Evolutionary conservation across 1,284 basidiomycete species (phyloP), one percentile per base, ranked within the genome.

Genomic region (Agroathelia rolfsii): DNA sequence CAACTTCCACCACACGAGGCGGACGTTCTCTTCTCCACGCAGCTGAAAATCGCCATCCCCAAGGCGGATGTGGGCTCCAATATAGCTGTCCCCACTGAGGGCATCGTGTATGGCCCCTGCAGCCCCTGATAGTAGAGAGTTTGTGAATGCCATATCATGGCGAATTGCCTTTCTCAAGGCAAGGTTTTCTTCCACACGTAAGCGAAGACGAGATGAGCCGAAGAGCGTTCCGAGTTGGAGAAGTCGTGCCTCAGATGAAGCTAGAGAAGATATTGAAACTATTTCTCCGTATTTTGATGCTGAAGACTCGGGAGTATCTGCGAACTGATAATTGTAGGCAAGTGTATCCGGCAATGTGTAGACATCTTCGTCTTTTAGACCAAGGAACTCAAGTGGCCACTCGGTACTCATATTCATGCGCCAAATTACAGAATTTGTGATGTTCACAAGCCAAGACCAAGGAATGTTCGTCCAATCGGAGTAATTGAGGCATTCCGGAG

Each of bases 391-490:
- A 9, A 52, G 47, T 7, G 76, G 53, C 69, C 74, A 76, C 8
- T 45, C 49, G 20, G 60, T 53, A 3, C 66, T 63, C 40, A 70
- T 55, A 41, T 71, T 65, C 49, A 64, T 68, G 24, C 61, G 55
- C 15, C 64, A 58, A 8, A 66, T 40, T 13, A 76, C n/a, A n/a
- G n/a, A n/a, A n/a, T n/a, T 33, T 3, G 56, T 46, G 4, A 72
- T 44, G 46, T 85, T 60, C 32, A 84, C 62, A n/a, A 87, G 56
- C 64, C 70, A 77, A 24, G 65, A 61, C 77, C 82, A 85, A 5
- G 76, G 62, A 7, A 83, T 50, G 32, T 66, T 51, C 3, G 79
- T 81, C 43, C 72, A 78, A 15, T 71, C 57, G 42, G 56, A 61
- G 46, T 69, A 74, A 34, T 66, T 65, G 21, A 62, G 48, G 43